Percentiles rank a stretch among this genome's conserved stretches.
These are phyloP conservation scores for Chamaecyparis obtusa DNA, from an alignment of 75 land plant genomes.

Conservation along the genomic window DNA sequence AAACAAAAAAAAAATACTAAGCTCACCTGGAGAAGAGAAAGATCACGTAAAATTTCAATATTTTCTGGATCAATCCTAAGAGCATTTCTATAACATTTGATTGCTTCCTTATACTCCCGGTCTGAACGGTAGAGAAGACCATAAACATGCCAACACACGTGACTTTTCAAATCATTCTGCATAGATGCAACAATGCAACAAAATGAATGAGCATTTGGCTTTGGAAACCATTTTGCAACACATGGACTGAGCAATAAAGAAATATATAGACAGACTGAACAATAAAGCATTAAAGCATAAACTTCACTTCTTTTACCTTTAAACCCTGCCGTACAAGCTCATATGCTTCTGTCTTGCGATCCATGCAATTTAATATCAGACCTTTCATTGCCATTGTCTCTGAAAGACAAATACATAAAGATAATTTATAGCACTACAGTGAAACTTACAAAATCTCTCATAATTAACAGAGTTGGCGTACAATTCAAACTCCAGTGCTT, in stretches of 20 bases:
- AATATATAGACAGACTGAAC: not conserved
- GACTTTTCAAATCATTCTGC: constrained; percentile 99
- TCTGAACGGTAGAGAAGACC: constrained; percentile 97
- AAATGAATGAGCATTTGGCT: not conserved
- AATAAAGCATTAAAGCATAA: not conserved
- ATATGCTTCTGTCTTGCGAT: constrained; percentile 90
- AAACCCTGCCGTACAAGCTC: constrained; percentile 92
- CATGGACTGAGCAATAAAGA: not conserved
- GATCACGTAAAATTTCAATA: constrained; percentile 88
- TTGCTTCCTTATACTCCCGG: constrained; percentile 96
- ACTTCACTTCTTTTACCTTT: constrained; percentile 45
- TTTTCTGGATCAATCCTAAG: constrained; percentile 92
- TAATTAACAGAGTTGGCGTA: not conserved
- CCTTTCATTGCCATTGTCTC: constrained; percentile 98
- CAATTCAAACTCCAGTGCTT: not conserved
- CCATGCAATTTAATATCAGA: constrained; percentile 95
- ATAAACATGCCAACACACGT: constrained; percentile 99
- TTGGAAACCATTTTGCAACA: not conserved
- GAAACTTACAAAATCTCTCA: not conserved
- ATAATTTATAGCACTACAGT: not conserved
- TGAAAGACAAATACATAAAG: constrained; percentile 16
- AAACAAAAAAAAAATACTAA: not conserved
- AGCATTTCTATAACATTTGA: constrained; percentile 95
- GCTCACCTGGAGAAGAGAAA: constrained; percentile 85
- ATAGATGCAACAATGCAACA: not conserved